A percentile compares a stretch with the other conserved stretches of the same genome.
phyloP scores from a whole-genome alignment of 305 asterid genomes.

The Solanum hybrid region DNA sequence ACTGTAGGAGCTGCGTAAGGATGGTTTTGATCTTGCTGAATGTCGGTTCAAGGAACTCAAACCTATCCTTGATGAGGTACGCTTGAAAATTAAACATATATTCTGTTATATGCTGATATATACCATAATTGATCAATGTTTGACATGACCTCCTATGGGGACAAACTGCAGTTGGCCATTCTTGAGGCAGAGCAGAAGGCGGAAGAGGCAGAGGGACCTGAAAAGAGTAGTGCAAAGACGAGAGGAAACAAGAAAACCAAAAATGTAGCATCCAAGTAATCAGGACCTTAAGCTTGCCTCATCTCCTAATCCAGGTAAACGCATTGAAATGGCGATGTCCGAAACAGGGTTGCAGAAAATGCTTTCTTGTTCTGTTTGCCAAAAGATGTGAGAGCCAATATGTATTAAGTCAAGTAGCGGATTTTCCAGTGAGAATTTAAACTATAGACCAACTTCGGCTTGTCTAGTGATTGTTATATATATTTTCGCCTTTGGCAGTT shows the following conservation, averaged over 20 bases:
- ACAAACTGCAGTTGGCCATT: constrained; percentile 53
- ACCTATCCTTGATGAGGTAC: constrained; percentile 95
- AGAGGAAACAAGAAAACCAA: constrained; percentile 53
- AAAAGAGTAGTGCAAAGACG: constrained; percentile 54
- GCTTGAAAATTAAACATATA: neutral
- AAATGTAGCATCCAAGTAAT: constrained; percentile 38
- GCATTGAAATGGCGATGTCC: neutral
- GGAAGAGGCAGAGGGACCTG: constrained; percentile 73
- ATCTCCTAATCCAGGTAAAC: neutral
- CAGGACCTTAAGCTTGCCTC: neutral
- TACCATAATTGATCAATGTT: neutral
- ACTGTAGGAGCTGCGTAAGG: constrained; percentile 79
- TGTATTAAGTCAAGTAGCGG: neutral
- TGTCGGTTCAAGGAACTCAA: constrained; percentile 86
- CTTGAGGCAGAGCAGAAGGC: constrained; percentile 93
- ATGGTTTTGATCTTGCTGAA: constrained; percentile 95
- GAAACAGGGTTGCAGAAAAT: neutral
- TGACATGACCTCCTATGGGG: neutral
- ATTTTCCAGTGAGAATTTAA: neutral
- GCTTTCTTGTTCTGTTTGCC: neutral
- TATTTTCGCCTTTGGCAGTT: neutral
- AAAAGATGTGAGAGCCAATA: neutral
- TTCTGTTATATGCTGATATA: constrained; percentile 1
- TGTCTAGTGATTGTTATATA: neutral
- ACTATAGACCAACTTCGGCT: neutral